Evolutionary conservation across 148 eudicot species (phyloP).

Genomic region (Hydrangea macrophylla): DNA sequence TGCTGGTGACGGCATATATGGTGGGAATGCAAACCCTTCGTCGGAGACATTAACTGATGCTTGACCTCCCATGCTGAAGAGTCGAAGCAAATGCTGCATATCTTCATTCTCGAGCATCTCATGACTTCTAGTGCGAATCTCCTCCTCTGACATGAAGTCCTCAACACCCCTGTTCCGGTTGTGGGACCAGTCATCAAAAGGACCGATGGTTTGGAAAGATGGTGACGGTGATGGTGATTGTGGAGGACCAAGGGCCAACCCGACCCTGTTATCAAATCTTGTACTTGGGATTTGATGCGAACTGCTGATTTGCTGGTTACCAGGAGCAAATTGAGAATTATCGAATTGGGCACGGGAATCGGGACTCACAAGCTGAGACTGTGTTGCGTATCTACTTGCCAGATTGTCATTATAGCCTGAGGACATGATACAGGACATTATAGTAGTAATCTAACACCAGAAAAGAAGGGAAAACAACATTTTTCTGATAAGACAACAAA

Average conservation of each 20-base stretch:
- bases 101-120: conserved; percentile 73
- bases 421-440: too few relatives aligned
- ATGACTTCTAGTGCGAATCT: conserved; percentile 60
- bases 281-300: conserved; percentile 29
- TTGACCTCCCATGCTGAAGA: conserved; percentile 58
- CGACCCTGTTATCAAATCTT: conserved; percentile 27
- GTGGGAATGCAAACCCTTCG: conserved; percentile 34
- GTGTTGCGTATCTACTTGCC: conserved; percentile 32
- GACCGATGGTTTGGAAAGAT: conserved; percentile 33
- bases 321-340: conserved; percentile 29
- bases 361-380: conserved; percentile 32
- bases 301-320: conserved; percentile 29
- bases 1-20: conserved; percentile 50
- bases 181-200: conserved; percentile 54
- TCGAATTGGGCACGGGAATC: conserved; percentile 38
- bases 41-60: conserved; percentile 37
- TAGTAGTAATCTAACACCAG: too few relatives aligned
- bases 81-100: conserved; percentile 66
- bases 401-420: conserved; percentile 46
- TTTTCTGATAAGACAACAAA: too few relatives aligned
- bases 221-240: conserved; percentile 45
- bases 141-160: conserved; percentile 56
- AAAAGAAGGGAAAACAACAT: background rate
- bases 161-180: conserved; percentile 35
- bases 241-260: conserved; percentile 45